phyloP scores from a whole-genome alignment of 768 basidiomycete species.

The Guyanaporus albipodus region DNA sequence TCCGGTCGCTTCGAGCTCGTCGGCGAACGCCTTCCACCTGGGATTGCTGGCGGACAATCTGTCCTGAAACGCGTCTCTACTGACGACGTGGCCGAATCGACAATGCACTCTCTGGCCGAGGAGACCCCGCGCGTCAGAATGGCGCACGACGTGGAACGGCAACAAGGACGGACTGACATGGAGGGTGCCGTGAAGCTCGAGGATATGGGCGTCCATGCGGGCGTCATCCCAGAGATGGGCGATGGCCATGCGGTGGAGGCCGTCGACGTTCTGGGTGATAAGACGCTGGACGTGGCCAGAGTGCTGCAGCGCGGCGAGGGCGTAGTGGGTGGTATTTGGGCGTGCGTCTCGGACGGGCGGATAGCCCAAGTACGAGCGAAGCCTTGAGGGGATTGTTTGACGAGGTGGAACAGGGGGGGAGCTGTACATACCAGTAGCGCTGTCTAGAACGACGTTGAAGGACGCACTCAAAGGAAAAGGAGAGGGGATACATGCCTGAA shows the following conservation, averaged over 20 bases:
- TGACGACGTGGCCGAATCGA: constrained; percentile 61
- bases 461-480: not conserved
- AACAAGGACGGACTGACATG: constrained; percentile 70
- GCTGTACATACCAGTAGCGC: constrained; percentile 66
- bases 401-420: not conserved
- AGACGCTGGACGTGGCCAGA: constrained; percentile 54
- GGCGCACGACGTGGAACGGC: too few species aligned
- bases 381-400: constrained; percentile 33
- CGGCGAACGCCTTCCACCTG: constrained; percentile 66
- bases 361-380: constrained; percentile 82
- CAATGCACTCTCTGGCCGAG: constrained; percentile 72
- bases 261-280: constrained; percentile 94
- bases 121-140: constrained; percentile 8
- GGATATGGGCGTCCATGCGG: constrained; percentile 42
- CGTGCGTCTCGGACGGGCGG: constrained; percentile 76
- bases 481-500: constrained; percentile 53
- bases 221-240: constrained; percentile 38
- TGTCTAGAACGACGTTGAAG: constrained; percentile 45
- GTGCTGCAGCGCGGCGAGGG: constrained; percentile 78
- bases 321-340: constrained; percentile 88
- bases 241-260: constrained; percentile 82
- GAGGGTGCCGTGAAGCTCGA: constrained; percentile 88
- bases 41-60: constrained; percentile 73
- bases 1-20: constrained; percentile 57
- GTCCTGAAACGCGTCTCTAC: constrained; percentile 69